Conservation (phyloP, 2,329 filamentous ascomycete genomes). For the Pleomassaria siparia region DNA sequence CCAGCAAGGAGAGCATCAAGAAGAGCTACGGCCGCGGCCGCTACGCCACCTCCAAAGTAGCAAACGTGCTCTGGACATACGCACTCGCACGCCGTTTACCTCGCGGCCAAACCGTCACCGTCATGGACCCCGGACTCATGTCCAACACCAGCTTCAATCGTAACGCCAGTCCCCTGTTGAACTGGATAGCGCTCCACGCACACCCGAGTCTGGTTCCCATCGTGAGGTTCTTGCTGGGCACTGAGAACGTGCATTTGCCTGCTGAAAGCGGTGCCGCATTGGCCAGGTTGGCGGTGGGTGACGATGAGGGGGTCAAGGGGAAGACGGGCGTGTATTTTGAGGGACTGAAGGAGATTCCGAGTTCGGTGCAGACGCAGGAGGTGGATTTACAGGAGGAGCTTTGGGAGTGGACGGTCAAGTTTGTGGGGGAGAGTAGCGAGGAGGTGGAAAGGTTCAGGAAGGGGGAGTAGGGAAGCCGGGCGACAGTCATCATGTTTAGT, state of each 20-base stretch:
- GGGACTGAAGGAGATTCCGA: conserved; percentile 42
- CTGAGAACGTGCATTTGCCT: conserved; percentile 43
- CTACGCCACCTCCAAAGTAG: conserved; percentile 51
- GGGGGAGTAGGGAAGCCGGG: conserved; percentile 3
- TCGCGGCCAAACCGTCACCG: conserved; percentile 39
- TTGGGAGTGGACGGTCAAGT: conserved; percentile 48
- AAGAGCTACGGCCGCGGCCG: conserved; percentile 36
- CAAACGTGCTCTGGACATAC: conserved; percentile 54
- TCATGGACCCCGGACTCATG: conserved; percentile 54
- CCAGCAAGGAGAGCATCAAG: conserved; percentile 25
- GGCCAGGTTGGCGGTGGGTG: conserved; percentile 44
- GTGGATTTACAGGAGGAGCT: conserved; percentile 51
- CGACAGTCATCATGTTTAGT: neutral
- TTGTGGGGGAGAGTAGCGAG: conserved; percentile 25
- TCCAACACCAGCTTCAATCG: conserved; percentile 49
- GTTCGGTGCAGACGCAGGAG: conserved; percentile 49
- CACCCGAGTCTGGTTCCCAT: conserved; percentile 42
- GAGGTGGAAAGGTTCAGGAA: conserved; percentile 27
- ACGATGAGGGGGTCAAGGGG: conserved; percentile 35
- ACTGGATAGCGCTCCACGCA: conserved; percentile 42
- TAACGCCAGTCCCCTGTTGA: conserved; percentile 25
- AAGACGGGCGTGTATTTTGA: conserved; percentile 51
- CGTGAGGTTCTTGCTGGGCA: conserved; percentile 32
- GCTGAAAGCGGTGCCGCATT: conserved; percentile 46
- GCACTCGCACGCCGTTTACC: conserved; percentile 45